Evolutionary conservation across 306 rosid genomes (phyloP).

Genomic region (Fragaria ananassa): DNA sequence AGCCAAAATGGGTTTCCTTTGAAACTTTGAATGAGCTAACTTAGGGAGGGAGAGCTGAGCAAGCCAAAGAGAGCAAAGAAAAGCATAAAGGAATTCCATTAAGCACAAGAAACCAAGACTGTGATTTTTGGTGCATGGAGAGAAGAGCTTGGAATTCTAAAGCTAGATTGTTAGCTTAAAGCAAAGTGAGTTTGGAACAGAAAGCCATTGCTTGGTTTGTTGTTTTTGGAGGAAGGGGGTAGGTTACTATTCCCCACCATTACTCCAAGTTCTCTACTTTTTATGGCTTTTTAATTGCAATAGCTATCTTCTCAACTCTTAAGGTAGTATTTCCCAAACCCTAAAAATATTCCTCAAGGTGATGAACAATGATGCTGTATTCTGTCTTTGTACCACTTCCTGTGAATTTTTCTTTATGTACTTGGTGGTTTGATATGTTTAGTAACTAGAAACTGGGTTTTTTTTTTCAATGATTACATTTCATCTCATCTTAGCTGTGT

Average conservation of each 20-base stretch:
- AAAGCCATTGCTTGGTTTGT: slow-evolving; percentile 43
- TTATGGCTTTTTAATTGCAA: slow-evolving; percentile 34
- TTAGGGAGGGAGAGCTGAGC: slow-evolving; percentile 24
- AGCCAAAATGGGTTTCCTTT: slow-evolving; percentile 31
- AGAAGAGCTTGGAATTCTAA: slow-evolving; percentile 70
- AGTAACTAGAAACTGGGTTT: neutral
- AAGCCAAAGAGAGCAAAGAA: slow-evolving; percentile 43
- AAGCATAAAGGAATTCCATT: slow-evolving; percentile 70
- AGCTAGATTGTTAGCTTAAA: slow-evolving; percentile 36
- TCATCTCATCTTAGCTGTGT: slow-evolving; percentile 4
- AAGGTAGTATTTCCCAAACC: neutral
- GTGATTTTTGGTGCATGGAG: slow-evolving; percentile 43
- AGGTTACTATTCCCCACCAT: slow-evolving; percentile 39
- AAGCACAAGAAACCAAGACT: slow-evolving; percentile 60
- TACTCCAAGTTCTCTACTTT: slow-evolving; percentile 49
- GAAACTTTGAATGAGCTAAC: slow-evolving; percentile 34
- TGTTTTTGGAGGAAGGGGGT: neutral
- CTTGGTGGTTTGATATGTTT: neutral
- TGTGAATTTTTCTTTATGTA: neutral
- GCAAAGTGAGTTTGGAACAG: slow-evolving; percentile 20
- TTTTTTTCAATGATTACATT: neutral
- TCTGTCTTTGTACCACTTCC: neutral
- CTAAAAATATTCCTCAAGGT: neutral
- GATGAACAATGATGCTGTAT: neutral
- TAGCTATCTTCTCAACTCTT: slow-evolving; percentile 9